These are phyloP conservation scores for Ziziphus jujuba DNA, from an alignment of 306 rosid genomes.

Conservation along the genomic window DNA sequence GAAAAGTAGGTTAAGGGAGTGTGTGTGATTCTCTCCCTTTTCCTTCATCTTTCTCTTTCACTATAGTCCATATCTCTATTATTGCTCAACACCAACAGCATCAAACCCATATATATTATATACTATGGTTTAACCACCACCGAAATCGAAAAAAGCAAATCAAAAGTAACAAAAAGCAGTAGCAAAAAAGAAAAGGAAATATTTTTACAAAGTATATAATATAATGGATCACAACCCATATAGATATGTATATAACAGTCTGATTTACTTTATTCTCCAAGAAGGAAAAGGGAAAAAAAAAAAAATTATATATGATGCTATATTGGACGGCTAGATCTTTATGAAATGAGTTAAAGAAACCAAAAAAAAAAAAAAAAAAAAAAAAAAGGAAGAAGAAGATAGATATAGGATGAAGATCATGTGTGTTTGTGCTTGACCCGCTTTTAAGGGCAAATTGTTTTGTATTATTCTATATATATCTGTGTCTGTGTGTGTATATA, in stretches of 20 bases:
- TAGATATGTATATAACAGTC: not conserved
- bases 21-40: conserved; percentile 42
- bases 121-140: conserved; percentile 48
- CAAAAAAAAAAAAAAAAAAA: not conserved
- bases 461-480: conserved; percentile 60
- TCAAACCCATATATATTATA: conserved; percentile 29
- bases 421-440: conserved; percentile 63
- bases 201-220: not conserved
- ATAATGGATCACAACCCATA: conserved; percentile 26
- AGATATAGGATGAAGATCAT: conserved; percentile 15
- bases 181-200: not conserved
- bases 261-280: conserved; percentile 22
- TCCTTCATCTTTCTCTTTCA: conserved; percentile 46
- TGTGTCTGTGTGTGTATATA: conserved; percentile 31
- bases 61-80: conserved; percentile 30
- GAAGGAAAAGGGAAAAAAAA: not conserved
- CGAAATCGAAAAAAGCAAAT: conserved; percentile 34
- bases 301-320: not conserved
- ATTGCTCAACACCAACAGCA: conserved; percentile 40
- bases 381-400: conserved; percentile 19
- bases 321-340: conserved; percentile 8
- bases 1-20: conserved; percentile 43
- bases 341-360: conserved; percentile 24
- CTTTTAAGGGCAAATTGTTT: conserved; percentile 46
- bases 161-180: conserved; percentile 33